Evolutionary conservation across 192 early-diverging fungal species (phyloP).

Genomic region (Anaeromyces robustus): DNA sequence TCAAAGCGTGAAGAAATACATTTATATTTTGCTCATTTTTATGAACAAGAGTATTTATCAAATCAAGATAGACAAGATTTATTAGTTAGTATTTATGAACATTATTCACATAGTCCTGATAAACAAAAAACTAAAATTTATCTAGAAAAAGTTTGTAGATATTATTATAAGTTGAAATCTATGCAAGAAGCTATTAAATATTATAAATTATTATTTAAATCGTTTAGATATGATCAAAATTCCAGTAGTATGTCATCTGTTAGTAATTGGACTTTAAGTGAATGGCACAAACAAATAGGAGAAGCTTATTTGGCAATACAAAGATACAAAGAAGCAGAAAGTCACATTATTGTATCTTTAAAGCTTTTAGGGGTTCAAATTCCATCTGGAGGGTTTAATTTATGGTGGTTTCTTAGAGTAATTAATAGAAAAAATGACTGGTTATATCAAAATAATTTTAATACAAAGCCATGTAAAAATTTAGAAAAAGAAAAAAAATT

Average conservation of each 20-base stretch:
- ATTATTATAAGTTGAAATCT: conserved; percentile 18
- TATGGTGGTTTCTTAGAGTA: not conserved
- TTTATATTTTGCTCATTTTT: conserved; percentile 20
- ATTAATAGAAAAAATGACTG: not conserved
- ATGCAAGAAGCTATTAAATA: conserved; percentile 26
- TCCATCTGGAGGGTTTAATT: not conserved
- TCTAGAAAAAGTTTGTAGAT: conserved; percentile 17
- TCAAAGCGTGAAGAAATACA: conserved; percentile 30
- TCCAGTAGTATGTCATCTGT: not conserved
- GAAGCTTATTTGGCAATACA: conserved; percentile 17
- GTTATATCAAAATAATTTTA: not conserved
- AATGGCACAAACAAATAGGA: conserved; percentile 28
- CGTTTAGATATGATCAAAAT: conserved; percentile 1
- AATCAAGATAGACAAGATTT: not conserved
- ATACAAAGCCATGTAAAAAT: not conserved
- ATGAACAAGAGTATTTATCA: not conserved
- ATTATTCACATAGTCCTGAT: conserved; percentile 25
- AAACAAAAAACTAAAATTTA: conserved; percentile 14
- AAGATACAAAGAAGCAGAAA: conserved; percentile 15
- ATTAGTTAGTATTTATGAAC: conserved; percentile 25
- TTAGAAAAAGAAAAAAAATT: not conserved
- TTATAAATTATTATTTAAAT: conserved; percentile 16
- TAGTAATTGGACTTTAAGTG: conserved; percentile 7
- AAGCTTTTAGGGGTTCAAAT: conserved; percentile 4
- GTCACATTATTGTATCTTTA: conserved; percentile 13